Evolutionary conservation across 495 filamentous ascomycete genomes (phyloP), one percentile per base, ranked within the genome.

Genomic region (Parathielavia hyrcaniae): DNA sequence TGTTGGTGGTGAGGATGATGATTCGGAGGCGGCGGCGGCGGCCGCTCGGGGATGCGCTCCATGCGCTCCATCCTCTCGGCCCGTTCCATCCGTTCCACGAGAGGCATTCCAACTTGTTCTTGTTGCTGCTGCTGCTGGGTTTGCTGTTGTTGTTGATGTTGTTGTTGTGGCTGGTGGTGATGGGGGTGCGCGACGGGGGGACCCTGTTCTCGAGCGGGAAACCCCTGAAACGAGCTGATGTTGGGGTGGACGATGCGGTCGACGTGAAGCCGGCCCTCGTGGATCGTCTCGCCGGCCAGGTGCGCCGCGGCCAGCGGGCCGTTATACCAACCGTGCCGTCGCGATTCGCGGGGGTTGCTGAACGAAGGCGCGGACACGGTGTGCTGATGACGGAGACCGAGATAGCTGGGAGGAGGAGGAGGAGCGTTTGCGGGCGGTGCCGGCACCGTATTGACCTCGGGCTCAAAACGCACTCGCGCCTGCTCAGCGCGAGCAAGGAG

Each of bases 261-360:
- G 3, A 79, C 73, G 38, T 72, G 73, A 0, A 71, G 58, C 9
- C 72, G 71, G 16, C 64, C 56, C 53, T 77, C 74, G 10, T 71
- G 67, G 11, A 69, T 68, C 11, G 69, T 67, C 48, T 70, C 65
- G 2, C 71, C 67, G 8, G 65, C 65, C 6, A 72, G 68, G 20
- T 67, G 53, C 8, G 65, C 57, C 8, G 65, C 57, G 16, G 66
- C 61, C 2, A 77, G 64, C 12, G 84, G 82, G 1, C 84, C 85
- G 50, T 86, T 79, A 61, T 89, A 88, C 80, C 84, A 88, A 1
- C 79, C 86, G 46, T 83, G 82, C 12, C 87, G 77, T 69, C 86
- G 87, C 8, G 73, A 69, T 48, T 81, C 79, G n/a, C 80, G 77
- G 5, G 83, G 76, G 10, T 73, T 70, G 49, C 76, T 45, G 32